These are phyloP conservation scores for Yarrowia sp. DNA, from an alignment of 805 yeast genomes.

Conservation along the genomic window DNA sequence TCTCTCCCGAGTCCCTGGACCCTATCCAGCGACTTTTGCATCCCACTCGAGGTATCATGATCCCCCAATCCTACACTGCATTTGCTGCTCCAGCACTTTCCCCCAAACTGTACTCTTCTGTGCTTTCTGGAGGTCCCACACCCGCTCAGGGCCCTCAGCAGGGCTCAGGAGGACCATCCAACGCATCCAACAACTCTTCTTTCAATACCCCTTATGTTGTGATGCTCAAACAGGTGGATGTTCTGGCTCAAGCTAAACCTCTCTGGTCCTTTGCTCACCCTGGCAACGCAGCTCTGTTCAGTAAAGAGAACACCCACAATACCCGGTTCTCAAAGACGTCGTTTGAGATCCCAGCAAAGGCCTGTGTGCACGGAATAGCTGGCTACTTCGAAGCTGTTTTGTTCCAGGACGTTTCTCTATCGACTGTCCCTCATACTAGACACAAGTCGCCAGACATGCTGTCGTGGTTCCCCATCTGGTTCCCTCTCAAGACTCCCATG, in stretches of 20 bases:
- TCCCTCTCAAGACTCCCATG: conserved; percentile 65
- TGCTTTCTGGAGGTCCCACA: conserved; percentile 39
- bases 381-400: conserved; percentile 78
- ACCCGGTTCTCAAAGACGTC: conserved; percentile 49
- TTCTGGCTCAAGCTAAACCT: conserved; percentile 56
- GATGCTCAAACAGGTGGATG: conserved; percentile 52
- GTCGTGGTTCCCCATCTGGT: conserved; percentile 74
- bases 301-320: conserved; percentile 43
- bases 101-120: conserved; percentile 56
- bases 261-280: conserved; percentile 73
- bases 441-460: conserved; percentile 54
- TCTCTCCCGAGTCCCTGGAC: conserved; percentile 80
- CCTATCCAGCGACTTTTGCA: conserved; percentile 54
- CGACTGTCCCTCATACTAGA: conserved; percentile 56
- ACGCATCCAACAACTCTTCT: conserved; percentile 39
- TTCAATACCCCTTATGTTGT: conserved; percentile 57
- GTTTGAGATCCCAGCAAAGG: conserved; percentile 57
- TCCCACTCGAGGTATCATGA: conserved; percentile 58
- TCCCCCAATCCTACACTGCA: conserved; percentile 66
- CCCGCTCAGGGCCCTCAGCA: conserved; percentile 29
- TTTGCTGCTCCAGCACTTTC: conserved; percentile 71
- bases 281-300: conserved; percentile 2
- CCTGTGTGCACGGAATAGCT: conserved; percentile 72
- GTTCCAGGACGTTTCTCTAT: conserved; percentile 63
- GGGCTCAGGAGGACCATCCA: conserved; percentile 10